Evolutionary conservation across 106 monocot genomes (phyloP), one percentile per base, ranked within the genome.

Genomic region (Acorus calamus): DNA sequence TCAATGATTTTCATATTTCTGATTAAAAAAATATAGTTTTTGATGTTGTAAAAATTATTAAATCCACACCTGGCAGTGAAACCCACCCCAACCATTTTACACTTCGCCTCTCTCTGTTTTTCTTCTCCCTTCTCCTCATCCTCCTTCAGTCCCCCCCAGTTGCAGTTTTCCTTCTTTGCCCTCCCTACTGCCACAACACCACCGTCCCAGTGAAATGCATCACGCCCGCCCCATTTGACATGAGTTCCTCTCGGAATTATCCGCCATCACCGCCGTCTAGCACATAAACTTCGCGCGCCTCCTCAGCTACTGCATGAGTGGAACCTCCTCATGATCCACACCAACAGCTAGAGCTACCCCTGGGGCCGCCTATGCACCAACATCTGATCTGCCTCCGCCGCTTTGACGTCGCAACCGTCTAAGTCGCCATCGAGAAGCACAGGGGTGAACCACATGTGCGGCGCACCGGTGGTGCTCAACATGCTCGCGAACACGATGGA

Each of bases 301-400:
- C 28, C 28, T 28, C 28, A 28, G 28, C 1, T 28, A 94, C 6
- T 76, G 73, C 14, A 84, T 12, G 11, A 84, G 69, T 11, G 84
- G 73, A 81, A 83, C 46, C 78, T 68, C 1, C 74, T 56, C 74
- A 78, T 78, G 72, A 78, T 84, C 12, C 63, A 65, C 7, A 57
- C n/a, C 14, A 94, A 59, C 8, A 94, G 84, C 52, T 83, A 62
- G 7, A 89, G 89, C 6, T 86, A 74, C 84, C 76, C 71, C 7
- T 89, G 44, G 69, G 67, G 58, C 11, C 9, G 84, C 86, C 71
- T 0, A 28, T 28, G 28, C 1, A 28, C 28, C 28, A 28, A 28
- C 28, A n/a, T n/a, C n/a, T n/a, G n/a, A 28, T 28, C 28, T 28
- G 28, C 28, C 28, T 28, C 28, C 1, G 28, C 28, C 28, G 28